Base-by-base conservation (phyloP, 225 moss, liverwort and hornwort species). In the Polytrichum formosum region DNA sequence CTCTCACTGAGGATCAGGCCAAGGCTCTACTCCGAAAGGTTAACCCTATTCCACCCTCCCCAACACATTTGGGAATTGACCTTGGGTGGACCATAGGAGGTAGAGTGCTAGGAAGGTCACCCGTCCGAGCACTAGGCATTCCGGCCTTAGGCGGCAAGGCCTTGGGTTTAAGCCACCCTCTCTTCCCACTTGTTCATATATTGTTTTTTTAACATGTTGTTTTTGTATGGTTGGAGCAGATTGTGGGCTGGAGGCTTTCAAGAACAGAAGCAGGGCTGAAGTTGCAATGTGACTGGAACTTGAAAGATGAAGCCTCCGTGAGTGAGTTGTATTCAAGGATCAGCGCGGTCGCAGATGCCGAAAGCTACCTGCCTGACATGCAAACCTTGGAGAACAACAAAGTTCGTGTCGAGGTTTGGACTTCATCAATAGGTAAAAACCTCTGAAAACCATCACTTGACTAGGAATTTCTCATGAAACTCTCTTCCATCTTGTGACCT, bases 221-320 rank as follows among this genome's bases (percentile, higher is more conserved):
- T 13, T 46, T 35, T 46, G 13, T 46, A 46, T 46, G 46, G 46
- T 46, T 68, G 70, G 75, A 73, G 46, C 88, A 91, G 93, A 76
- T 93, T 56, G 65, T 97, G 68, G 92, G 90, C 18, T 97, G 96
- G 96, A 88, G 91, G 74, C 65, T 94, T 26, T 53, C 58, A 25
- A 84, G 83, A 65, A 82, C 76, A 26, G 88, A 90, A 27, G 55
- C 79, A 26, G 88, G 83, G 21, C 67, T 92, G 19, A 90, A 85
- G 79, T 90, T 97, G 5, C 87, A 87, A 72, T 92, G 89, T 70
- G 91, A 97, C 63, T 91, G 91, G 93, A 86, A 79, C 71, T 23
- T 93, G 71, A 93, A 89, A 76, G 88, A 92, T 67, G 76, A 69
- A 35, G 87, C 66, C 55, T 73, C 91, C 29, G 91, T 87, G 64